These are phyloP conservation scores for Abrus precatorius DNA, from an alignment of 306 rosid genomes.

Conservation along the genomic window DNA sequence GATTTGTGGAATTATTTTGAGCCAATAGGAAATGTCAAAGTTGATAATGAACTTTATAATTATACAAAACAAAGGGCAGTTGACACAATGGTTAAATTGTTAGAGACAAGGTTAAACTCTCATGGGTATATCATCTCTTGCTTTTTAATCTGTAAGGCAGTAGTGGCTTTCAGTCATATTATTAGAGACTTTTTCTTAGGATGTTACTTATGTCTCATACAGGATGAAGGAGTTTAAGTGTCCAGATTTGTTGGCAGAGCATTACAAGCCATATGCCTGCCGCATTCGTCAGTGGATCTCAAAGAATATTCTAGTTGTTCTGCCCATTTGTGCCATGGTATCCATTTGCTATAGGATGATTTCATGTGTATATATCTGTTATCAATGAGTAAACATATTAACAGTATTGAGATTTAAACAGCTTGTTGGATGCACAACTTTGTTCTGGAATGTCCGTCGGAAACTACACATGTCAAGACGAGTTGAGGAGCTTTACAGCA, in stretches of 20 bases:
- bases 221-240: constrained; percentile 90
- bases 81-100: constrained; percentile 58
- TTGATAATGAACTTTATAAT: constrained; percentile 54
- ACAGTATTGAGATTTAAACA: constrained; percentile 60
- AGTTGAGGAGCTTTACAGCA: constrained; percentile 80
- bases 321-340: constrained; percentile 77
- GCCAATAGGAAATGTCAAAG: constrained; percentile 51
- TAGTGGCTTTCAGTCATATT: constrained; percentile 14
- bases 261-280: constrained; percentile 74
- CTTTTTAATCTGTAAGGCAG: constrained; percentile 29
- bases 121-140: constrained; percentile 66
- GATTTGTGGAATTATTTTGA: constrained; percentile 67
- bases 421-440: constrained; percentile 69
- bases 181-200: background rate
- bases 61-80: constrained; percentile 69
- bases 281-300: constrained; percentile 71
- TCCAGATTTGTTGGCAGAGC: constrained; percentile 71
- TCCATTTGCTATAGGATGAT: constrained; percentile 52
- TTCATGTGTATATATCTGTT: constrained; percentile 45
- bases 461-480: constrained; percentile 60
- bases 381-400: constrained; percentile 56
- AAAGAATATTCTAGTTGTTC: constrained; percentile 58
- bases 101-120: constrained; percentile 67
- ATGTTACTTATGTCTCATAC: constrained; percentile 31
- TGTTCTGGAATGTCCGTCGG: constrained; percentile 59